A percentile compares a stretch with the other conserved stretches of the same genome.
Conservation (phyloP, 192 early-diverging fungal species). For the Pilobolus umbonatus region DNA sequence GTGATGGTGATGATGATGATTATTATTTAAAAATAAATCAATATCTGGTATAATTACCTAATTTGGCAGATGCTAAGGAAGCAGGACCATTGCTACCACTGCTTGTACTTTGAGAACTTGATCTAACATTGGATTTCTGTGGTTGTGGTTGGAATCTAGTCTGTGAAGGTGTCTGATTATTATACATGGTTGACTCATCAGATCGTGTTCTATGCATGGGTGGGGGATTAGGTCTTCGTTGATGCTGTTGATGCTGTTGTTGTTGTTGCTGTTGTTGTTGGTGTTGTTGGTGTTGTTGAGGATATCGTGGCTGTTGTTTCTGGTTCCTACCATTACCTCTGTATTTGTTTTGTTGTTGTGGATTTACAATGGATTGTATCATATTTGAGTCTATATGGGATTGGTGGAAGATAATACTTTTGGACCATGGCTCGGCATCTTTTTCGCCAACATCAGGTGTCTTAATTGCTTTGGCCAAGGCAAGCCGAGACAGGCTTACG, state of each 20-base stretch:
- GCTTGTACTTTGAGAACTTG: not conserved
- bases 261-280: constrained; percentile 5
- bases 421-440: constrained; percentile 30
- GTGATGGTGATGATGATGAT: too few species aligned
- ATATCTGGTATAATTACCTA: not conserved
- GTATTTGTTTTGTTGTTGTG: constrained; percentile 9
- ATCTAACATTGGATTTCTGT: not conserved
- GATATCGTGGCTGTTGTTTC: constrained; percentile 11
- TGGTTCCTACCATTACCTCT: not conserved
- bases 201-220: not conserved
- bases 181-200: not conserved
- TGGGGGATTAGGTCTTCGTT: not conserved
- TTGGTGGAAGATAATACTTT: constrained; percentile 32
- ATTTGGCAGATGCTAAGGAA: not conserved
- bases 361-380: constrained; percentile 7
- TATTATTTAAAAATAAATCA: too few species aligned
- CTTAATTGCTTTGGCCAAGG: constrained; percentile 35
- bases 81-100: not conserved
- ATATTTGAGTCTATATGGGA: constrained; percentile 20
- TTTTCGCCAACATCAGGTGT: constrained; percentile 29
- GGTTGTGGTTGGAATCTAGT: not conserved
- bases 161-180: not conserved
- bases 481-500: constrained; percentile 30
- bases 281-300: constrained; percentile 4
- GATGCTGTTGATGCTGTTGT: constrained; percentile 4